Evolutionary conservation across 805 yeast species (phyloP).

Genomic region (Ogataea minuta): DNA sequence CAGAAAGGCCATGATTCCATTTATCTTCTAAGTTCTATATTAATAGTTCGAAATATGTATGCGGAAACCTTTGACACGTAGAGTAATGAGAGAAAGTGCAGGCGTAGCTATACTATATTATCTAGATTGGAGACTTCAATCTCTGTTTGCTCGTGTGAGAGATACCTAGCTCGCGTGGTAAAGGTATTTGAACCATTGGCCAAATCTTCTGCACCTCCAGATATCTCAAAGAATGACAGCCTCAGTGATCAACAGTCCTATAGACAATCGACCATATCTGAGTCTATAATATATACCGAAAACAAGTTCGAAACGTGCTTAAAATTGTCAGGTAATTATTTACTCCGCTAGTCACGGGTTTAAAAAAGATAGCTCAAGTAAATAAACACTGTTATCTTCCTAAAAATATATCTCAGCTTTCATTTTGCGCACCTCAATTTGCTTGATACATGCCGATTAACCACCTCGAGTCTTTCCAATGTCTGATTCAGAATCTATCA

Average conservation of each 20-base stretch:
- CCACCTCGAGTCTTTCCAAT: slow-evolving; percentile 1
- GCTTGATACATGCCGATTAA: background rate
- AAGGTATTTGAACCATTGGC: too few species aligned
- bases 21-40: slow-evolving; percentile 42
- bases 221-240: too few species aligned
- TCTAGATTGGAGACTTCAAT: too few species aligned
- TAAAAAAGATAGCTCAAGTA: background rate
- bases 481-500: slow-evolving; percentile 14
- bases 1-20: slow-evolving; percentile 81
- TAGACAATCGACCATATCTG: too few species aligned
- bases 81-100: too few species aligned
- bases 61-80: background rate
- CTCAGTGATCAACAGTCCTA: too few species aligned
- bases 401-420: background rate
- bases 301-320: background rate
- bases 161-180: too few species aligned
- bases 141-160: too few species aligned
- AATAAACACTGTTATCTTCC: background rate
- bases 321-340: background rate
- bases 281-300: background rate
- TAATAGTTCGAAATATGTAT: slow-evolving; percentile 4
- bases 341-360: too few species aligned
- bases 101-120: too few species aligned
- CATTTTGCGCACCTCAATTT: background rate
- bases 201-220: too few species aligned